Evolutionary conservation across 2,329 filamentous ascomycete species (phyloP).

Genomic region (Biscogniauxia marginata): DNA sequence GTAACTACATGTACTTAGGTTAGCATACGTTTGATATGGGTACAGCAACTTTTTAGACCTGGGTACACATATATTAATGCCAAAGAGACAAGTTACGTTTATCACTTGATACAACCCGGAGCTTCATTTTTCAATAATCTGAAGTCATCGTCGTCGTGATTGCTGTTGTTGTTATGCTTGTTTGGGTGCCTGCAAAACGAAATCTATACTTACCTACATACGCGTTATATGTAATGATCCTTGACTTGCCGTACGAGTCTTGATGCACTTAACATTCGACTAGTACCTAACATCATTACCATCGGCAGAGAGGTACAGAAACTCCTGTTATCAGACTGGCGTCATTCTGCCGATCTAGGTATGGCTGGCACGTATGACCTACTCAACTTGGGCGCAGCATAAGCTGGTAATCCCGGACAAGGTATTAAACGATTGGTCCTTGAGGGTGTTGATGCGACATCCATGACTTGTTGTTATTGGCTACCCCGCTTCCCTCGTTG

Average conservation of each 20-base stretch:
- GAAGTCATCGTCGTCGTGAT: no score
- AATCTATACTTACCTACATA: no score
- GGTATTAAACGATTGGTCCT: constrained; percentile 28
- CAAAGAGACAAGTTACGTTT: no score
- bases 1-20: no score
- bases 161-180: no score
- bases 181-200: no score
- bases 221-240: background rate
- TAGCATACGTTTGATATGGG: no score
- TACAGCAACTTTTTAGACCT: no score
- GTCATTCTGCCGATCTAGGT: constrained; percentile 7
- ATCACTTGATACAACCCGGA: no score
- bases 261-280: background rate
- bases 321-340: background rate
- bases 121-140: no score
- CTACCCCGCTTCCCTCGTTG: constrained; percentile 31
- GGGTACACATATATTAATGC: no score
- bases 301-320: background rate
- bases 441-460: constrained; percentile 20
- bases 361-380: constrained; percentile 10
- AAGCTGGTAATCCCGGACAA: constrained; percentile 20
- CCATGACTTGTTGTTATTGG: constrained; percentile 23
- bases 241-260: background rate
- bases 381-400: constrained; percentile 16
- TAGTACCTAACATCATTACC: background rate